Base-by-base conservation (phyloP, 2,329 filamentous ascomycete genomes). In the Fusarium tricinctum region DNA sequence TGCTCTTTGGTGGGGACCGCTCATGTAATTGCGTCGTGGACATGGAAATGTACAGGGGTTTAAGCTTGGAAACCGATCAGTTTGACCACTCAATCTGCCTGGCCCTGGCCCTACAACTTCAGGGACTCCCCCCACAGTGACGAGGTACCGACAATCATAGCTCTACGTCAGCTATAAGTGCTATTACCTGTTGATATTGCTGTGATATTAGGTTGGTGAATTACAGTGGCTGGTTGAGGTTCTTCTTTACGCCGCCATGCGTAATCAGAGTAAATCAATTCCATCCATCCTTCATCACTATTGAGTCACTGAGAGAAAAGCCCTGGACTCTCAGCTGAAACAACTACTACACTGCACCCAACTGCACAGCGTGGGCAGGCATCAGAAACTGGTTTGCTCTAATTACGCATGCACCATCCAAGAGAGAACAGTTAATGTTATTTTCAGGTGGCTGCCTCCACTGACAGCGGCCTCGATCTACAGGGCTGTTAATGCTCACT, bases 61-160 rank as follows among this genome's bases (percentile, higher is more conserved):
- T 53, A 65, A 47, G 44, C 64, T 68, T 67, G 64, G 64, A 67
- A 67, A 53, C 53, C 44, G 52, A 66, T 66, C 56, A 62, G 40
- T 44, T 43, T 54, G 45, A 66, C 65, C 58, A 55, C 58, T 42
- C 51, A 58, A 58, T 58, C 56, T 62, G 22, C 28, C 42, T 22
- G 53, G 33, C 53, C 43, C 46, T 66, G 35, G 62, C 63, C 63
- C 62, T 66, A 66, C 50, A 39, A 42, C 60, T 43, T 32, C 44
- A 65, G 61, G 32, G 44, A 57, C 33, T 59, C 65, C 46, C 65
- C 46, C 66, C 66, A 69, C 66, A 66, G 40, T 53, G 66, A 64
- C 55, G 65, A 68, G 60, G 45, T 52, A 57, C 44, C 50, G 52
- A 30, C 35, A 65, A 68, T 68, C 64, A 56, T 40, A 48, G 51